Base-by-base conservation (phyloP, 192 early-diverging fungal species). In the Coemansia sp. region DNA sequence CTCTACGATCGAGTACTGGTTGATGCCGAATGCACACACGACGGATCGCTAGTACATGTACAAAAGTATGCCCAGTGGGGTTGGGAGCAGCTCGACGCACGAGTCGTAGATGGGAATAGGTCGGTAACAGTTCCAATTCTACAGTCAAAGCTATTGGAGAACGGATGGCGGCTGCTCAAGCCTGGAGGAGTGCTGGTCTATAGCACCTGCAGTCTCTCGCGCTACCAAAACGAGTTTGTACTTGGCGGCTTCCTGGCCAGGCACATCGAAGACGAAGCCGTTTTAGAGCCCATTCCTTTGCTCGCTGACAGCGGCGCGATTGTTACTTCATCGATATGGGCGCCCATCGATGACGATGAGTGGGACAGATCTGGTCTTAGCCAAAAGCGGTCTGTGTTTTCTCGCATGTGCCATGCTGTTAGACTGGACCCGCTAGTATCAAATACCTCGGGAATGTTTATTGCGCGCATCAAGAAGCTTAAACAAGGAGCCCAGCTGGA, bases 1-100 rank as follows among this genome's bases (percentile, higher is more conserved):
- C 80, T 90, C 11, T 93, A 93, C 71, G 90, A 92, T 66, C 87
- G 87, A 33, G 92, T 93, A 2, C 52, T 93, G 10, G 88, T 89
- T 11, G 88, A 90, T 55, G 89, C 90, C 15, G 90, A 90, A 71
- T 95, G 84, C 85, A 97, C 97, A 7, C 96, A 97, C 75, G 97
- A 99, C 76, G 97, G 95, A 22, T 97, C 94, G 0, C 87, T 93
- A 33, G 84, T 75, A 5, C 93, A 94, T 81, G 84, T 94, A 44
- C 74, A 87, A 3, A 94, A 95, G 85, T 95, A 95, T 79, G 85
- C 89, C 65, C 76, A 79, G 13, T 89, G 87, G 76, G 93, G 93
- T 0, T 96, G 93, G 94, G 89, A 94, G 40, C 81, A 76, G 38
- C 94, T 97, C 64, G 92, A 92, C 64, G 81, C 85, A 18, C 88